These are phyloP conservation scores for Russula ochroleuca DNA, from an alignment of 768 basidiomycete genomes.

Conservation along the genomic window DNA sequence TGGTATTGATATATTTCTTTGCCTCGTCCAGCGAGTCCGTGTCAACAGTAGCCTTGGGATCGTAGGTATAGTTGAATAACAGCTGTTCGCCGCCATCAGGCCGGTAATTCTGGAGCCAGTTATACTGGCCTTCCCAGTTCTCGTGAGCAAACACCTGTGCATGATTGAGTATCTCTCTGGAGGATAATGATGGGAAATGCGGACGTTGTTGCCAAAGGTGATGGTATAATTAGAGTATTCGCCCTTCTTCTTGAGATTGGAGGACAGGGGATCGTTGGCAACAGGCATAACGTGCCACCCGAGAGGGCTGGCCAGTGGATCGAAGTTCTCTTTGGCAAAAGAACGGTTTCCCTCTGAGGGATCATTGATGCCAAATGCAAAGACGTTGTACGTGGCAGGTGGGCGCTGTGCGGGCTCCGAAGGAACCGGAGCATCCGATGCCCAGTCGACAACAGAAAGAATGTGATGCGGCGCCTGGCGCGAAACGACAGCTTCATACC, in stretches of 20 bases:
- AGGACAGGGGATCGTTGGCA: constrained; percentile 56
- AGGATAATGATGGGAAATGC: constrained; percentile 20
- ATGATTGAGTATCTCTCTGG: neutral
- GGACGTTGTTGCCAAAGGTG: constrained; percentile 82
- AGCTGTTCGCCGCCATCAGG: constrained; percentile 58
- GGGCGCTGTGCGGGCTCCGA: constrained; percentile 31
- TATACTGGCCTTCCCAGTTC: constrained; percentile 76
- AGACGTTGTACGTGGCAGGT: constrained; percentile 59
- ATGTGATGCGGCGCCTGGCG: constrained; percentile 69
- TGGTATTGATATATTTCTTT: constrained; percentile 78
- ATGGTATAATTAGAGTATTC: constrained; percentile 58
- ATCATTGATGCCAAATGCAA: constrained; percentile 82
- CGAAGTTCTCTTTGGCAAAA: constrained; percentile 61
- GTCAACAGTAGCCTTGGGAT: constrained; percentile 54
- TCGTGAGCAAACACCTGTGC: constrained; percentile 83
- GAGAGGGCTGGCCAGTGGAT: constrained; percentile 72
- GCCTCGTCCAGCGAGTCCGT: constrained; percentile 65
- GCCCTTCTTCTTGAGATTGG: constrained; percentile 26
- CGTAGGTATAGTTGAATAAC: constrained; percentile 70
- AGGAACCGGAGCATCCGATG: constrained; percentile 62
- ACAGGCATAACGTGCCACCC: constrained; percentile 91
- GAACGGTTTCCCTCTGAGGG: constrained; percentile 64
- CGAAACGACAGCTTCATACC: constrained; percentile 90
- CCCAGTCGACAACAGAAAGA: constrained; percentile 93
- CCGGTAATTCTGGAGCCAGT: constrained; percentile 69